These are phyloP conservation scores for Beta corolliflora DNA, from an alignment of 179 eudicot genomes.

Conservation along the genomic window DNA sequence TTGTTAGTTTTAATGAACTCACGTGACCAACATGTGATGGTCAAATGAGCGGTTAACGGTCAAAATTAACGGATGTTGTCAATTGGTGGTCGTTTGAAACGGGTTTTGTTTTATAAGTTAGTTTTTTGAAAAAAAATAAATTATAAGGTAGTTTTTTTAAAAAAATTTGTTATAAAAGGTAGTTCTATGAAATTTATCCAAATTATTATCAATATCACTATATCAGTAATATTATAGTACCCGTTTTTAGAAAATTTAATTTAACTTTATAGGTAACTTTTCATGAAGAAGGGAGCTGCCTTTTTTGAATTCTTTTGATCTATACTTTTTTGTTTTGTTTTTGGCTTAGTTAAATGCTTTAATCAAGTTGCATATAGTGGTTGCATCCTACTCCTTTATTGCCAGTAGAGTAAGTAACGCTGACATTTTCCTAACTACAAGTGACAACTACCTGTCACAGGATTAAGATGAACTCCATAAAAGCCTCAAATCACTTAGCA, in stretches of 20 bases:
- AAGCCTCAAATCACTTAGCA: background rate
- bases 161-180: too few species aligned
- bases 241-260: background rate
- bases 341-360: background rate
- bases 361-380: background rate
- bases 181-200: too few species aligned
- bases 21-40: too few species aligned
- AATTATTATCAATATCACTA: too few species aligned
- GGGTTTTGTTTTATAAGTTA: too few species aligned
- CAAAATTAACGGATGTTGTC: too few species aligned
- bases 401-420: slow-evolving; percentile 27
- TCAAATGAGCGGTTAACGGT: too few species aligned
- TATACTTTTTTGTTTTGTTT: background rate
- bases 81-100: too few species aligned
- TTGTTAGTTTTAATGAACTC: too few species aligned
- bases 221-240: background rate
- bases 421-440: slow-evolving; percentile 36
- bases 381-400: slow-evolving; percentile 21
- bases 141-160: too few species aligned
- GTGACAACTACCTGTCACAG: slow-evolving; percentile 28
- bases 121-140: too few species aligned
- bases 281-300: background rate
- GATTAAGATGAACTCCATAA: slow-evolving; percentile 24
- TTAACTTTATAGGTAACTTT: background rate
- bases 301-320: background rate